These are phyloP conservation scores for Thuja plicata DNA, from an alignment of 83 land plant species.

Conservation along the genomic window DNA sequence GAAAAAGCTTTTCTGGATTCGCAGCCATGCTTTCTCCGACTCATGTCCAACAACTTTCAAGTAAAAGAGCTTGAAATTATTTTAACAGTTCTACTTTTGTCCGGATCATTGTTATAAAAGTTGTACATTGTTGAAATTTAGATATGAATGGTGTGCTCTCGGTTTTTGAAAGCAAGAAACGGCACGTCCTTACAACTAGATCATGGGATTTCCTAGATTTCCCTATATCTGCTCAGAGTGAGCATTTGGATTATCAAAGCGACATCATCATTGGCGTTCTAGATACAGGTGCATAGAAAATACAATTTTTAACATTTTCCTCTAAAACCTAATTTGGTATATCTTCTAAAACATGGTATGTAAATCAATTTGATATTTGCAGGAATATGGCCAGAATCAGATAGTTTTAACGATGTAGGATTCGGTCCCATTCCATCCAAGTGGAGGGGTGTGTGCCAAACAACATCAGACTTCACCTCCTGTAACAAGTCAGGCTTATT, in stretches of 20 bases:
- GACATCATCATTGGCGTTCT: conserved; percentile 31
- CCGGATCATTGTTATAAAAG: background rate
- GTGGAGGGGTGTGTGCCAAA: conserved; percentile 33
- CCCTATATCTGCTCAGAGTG: background rate
- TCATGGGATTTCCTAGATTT: conserved; percentile 48
- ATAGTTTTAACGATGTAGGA: conserved; percentile 24
- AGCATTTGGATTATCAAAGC: conserved; percentile 5
- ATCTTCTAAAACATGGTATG: background rate
- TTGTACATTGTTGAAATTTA: conserved; percentile 9
- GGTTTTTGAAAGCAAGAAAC: conserved; percentile 18
- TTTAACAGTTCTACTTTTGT: background rate
- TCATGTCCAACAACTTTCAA: background rate
- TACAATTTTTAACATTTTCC: too few relatives aligned
- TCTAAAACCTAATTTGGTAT: too few relatives aligned
- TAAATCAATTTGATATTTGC: too few relatives aligned
- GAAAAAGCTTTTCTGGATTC: background rate
- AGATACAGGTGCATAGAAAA: conserved; percentile 19
- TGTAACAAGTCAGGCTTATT: conserved; percentile 28
- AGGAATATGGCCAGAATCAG: conserved; percentile 31
- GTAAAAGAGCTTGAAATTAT: background rate
- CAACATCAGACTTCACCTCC: conserved; percentile 11
- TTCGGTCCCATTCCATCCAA: conserved; percentile 29
- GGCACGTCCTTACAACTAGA: conserved; percentile 29
- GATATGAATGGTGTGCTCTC: conserved; percentile 34
- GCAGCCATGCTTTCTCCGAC: background rate